Evolutionary conservation across 768 basidiomycete genomes (phyloP), one percentile per base, ranked within the genome.

Genomic region (Suillus clintonianus): DNA sequence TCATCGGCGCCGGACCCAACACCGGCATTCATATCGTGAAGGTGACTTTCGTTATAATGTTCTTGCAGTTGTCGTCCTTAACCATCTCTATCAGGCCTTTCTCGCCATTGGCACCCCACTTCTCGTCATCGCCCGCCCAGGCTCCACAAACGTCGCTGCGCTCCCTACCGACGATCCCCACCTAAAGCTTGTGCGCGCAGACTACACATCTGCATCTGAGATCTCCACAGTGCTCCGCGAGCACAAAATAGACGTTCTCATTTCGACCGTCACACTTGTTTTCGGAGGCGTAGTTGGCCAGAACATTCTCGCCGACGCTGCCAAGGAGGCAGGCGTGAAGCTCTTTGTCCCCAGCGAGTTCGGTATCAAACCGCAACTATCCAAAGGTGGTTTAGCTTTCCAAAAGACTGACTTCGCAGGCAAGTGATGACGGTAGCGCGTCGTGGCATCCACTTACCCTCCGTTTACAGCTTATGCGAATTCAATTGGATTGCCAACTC

Each of bases 261-360:
- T 76, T 42, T 75, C 70, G 32, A 65, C 71, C 24, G 64, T 76
- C 24, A 65, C 45, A 14, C 59, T 64, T 6, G 39, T 60, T 27
- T 41, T 55, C 14, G 62, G 70, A 30, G 54, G 65, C 13, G 65
- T 70, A 13, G 65, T 59, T 6, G 60, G 62, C 5, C 72, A 78
- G 62, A 61, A 59, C 27, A 36, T 59, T n/a, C 70, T 71, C 30
- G 66, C 70, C 2, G n/a, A n/a, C n/a, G n/a, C n/a, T n/a, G n/a
- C n/a, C n/a, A n/a, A n/a, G n/a, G n/a, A n/a, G n/a, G n/a, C n/a
- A n/a, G n/a, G n/a, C n/a, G n/a, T n/a, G 22, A 68, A 74, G 43
- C 54, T 75, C 41, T 75, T 70, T 41, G 64, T 78, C 30, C 76
- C 76, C 2, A 75, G 73, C 36, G 76, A 77, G 55, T 78, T 62